phyloP scores from a whole-genome alignment of 2,329 filamentous ascomycete genomes.

The Tolypocladium inflatum region DNA sequence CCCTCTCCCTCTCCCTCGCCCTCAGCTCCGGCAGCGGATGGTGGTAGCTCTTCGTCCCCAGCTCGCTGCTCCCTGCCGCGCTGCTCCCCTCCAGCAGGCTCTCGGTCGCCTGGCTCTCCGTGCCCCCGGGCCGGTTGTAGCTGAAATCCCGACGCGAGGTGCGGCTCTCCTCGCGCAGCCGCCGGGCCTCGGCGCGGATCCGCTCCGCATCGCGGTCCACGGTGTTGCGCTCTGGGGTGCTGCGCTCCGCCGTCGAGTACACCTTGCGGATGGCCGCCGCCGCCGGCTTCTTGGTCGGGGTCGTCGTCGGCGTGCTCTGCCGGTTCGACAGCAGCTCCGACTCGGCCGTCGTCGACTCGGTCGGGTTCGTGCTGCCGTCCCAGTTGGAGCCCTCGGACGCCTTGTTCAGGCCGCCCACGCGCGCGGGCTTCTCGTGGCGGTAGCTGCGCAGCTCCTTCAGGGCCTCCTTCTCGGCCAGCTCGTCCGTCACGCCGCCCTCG shows the following conservation, averaged over 20 bases:
- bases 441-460: constrained; percentile 69
- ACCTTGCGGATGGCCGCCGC: constrained; percentile 44
- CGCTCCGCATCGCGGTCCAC: constrained; percentile 42
- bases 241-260: constrained; percentile 44
- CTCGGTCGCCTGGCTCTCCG: constrained; percentile 22
- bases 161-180: constrained; percentile 44
- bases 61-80: constrained; percentile 28
- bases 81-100: constrained; percentile 13
- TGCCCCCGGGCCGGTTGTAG: constrained; percentile 35
- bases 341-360: constrained; percentile 40
- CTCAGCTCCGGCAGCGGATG: constrained; percentile 44
- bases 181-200: constrained; percentile 45
- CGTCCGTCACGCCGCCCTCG: constrained; percentile 50
- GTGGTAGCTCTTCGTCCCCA: constrained; percentile 48
- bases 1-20: constrained; percentile 20
- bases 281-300: constrained; percentile 32
- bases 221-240: constrained; percentile 18
- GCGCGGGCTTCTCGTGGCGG: constrained; percentile 74
- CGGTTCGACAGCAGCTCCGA: constrained; percentile 52
- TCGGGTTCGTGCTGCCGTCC: constrained; percentile 63
- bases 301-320: constrained; percentile 46
- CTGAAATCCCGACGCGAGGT: constrained; percentile 39
- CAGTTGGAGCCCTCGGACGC: constrained; percentile 69
- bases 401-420: constrained; percentile 83
- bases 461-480: constrained; percentile 52